These are phyloP conservation scores for Elsinoe batatas DNA, from an alignment of 2,329 filamentous ascomycete species.

Conservation along the genomic window DNA sequence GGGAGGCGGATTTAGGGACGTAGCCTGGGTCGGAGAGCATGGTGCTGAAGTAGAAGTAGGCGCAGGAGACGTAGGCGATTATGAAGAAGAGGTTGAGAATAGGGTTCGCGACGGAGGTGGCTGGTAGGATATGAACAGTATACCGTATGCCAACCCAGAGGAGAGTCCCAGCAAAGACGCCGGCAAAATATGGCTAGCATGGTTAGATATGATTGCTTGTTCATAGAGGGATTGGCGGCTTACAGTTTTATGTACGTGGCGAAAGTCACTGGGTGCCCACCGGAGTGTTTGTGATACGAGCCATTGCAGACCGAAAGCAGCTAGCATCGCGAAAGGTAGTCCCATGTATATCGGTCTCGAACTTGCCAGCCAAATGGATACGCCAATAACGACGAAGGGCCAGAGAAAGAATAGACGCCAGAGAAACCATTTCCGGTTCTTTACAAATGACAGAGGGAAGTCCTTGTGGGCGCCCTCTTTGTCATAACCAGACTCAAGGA, in stretches of 20 bases:
- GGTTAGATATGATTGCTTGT: not conserved
- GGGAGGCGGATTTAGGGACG: conserved; percentile 80
- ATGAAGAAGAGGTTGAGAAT: conserved; percentile 70
- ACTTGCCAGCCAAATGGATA: conserved; percentile 61
- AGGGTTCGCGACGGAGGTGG: conserved; percentile 54
- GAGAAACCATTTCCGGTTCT: conserved; percentile 69
- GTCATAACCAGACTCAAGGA: conserved; percentile 77
- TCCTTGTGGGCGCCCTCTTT: conserved; percentile 63
- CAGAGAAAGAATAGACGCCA: conserved; percentile 82
- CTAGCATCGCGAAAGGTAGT: conserved; percentile 58
- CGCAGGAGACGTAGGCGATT: conserved; percentile 52
- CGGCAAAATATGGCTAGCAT: conserved; percentile 72
- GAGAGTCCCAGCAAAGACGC: conserved; percentile 80
- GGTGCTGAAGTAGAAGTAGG: conserved; percentile 77
- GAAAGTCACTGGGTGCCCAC: conserved; percentile 80
- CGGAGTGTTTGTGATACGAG: conserved; percentile 66
- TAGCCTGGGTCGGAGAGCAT: conserved; percentile 89
- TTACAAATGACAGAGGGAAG: conserved; percentile 65
- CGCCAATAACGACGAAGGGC: conserved; percentile 69
- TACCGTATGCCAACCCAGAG: conserved; percentile 74
- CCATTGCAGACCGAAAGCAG: conserved; percentile 65
- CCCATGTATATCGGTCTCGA: conserved; percentile 64
- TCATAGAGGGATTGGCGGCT: conserved; percentile 25
- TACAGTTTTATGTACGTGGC: conserved; percentile 80
- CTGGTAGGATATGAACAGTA: conserved; percentile 60